Conservation (phyloP, 768 basidiomycete species). For the Boletus coccyginus region DNA sequence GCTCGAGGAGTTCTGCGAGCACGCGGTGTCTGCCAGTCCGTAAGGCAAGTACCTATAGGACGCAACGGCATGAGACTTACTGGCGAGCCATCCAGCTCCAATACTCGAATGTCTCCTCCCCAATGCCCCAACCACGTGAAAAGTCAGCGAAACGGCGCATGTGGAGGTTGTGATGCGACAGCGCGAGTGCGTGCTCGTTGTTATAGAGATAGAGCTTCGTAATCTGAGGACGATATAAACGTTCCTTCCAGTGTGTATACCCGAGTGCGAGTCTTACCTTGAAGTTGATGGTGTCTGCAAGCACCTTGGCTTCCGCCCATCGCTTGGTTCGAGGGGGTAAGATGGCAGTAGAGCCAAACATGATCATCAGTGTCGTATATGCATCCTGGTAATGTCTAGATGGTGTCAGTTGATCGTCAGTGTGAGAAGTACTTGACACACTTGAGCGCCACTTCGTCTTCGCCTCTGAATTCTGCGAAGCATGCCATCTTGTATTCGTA, state of each 20-base stretch:
- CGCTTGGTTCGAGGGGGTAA: slow-evolving; percentile 91
- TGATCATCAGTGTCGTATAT: slow-evolving; percentile 75
- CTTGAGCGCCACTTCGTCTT: slow-evolving; percentile 92
- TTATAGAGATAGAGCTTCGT: slow-evolving; percentile 91
- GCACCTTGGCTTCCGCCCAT: slow-evolving; percentile 97
- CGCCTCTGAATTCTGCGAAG: slow-evolving; percentile 93
- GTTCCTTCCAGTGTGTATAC: not conserved
- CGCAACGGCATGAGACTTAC: slow-evolving; percentile 41
- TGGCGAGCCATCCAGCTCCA: slow-evolving; percentile 97
- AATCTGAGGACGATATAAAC: slow-evolving; percentile 47
- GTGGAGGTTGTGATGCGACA: slow-evolving; percentile 83
- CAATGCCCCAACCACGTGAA: slow-evolving; percentile 91
- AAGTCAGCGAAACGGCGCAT: slow-evolving; percentile 84
- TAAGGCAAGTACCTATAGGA: not conserved
- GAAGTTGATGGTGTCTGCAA: slow-evolving; percentile 89
- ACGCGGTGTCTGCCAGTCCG: slow-evolving; percentile 65
- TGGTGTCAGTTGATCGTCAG: slow-evolving; percentile 5
- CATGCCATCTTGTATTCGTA: slow-evolving; percentile 98
- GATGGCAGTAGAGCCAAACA: slow-evolving; percentile 86
- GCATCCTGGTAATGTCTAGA: slow-evolving; percentile 92
- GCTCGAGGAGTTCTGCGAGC: slow-evolving; percentile 87
- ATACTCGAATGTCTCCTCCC: slow-evolving; percentile 94
- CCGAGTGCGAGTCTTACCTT: slow-evolving; percentile 50
- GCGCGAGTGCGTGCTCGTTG: slow-evolving; percentile 75
- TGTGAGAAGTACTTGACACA: slow-evolving; percentile 36